Base-by-base conservation (phyloP, 805 yeast species). In the Millerozyma acaciae region DNA sequence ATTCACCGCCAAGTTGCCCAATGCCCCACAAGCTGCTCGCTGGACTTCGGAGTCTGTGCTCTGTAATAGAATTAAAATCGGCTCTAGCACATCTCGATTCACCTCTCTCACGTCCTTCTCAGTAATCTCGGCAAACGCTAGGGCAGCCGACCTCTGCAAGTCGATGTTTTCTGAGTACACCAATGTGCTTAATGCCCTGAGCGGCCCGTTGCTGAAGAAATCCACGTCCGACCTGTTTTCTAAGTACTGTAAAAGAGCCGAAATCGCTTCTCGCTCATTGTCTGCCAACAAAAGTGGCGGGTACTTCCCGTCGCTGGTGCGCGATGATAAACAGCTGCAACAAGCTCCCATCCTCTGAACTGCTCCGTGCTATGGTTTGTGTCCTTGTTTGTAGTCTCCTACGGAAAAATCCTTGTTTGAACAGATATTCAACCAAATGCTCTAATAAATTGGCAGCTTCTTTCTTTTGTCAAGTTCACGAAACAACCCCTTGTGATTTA, bases 41-140 rank as follows among this genome's bases (percentile, higher is more conserved):
- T 93, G 97, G 22, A 93, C 96, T 62, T 93, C 98, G 36, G 89
- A 76, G 58, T 93, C 98, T 13, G 82, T 70, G 40, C 84, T 77
- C 57, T 90, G 96, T 44, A 93, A 68, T 31, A 93, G 70, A 30
- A 87, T 84, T 40, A 93, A 70, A 26, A 93, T 89, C 31, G 97
- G 98, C 58, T 93, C 97, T 45, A 93, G 68, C 3, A 90, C 96
- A 45, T 87, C 95, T 37, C 94, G 73, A 48, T 83, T 81, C 21
- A 93, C 97, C 25, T 90, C 83, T 43, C 93, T 76, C 23, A 88
- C 94, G 53, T 88, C 95, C 57, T 93, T 93, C 55, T 93, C 98
- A 23, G 98, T 93, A 36, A 93, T 90, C 59, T 93, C 98, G 10
- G 97, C 97, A 70, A 93, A 93, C 5, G 98, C 97, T 43, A 93